Conservation (phyloP, 495 filamentous ascomycete genomes). For the Paragyromitra xinjiangensis region DNA sequence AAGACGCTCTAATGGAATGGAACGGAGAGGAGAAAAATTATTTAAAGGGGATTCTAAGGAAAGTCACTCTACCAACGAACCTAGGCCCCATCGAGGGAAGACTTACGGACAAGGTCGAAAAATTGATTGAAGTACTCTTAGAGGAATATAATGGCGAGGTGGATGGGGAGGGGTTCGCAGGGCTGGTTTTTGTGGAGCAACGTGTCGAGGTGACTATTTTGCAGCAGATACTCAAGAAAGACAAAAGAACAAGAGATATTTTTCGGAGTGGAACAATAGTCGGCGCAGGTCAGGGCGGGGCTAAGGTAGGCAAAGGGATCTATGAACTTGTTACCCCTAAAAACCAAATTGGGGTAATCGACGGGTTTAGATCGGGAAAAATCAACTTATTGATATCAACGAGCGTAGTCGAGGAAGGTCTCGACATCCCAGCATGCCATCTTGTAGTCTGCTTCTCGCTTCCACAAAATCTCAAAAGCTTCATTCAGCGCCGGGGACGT, state of each 20-base stretch:
- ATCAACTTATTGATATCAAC: conserved; percentile 85
- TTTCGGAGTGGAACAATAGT: conserved; percentile 75
- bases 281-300: conserved; percentile 69
- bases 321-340: conserved; percentile 68
- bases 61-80: conserved; percentile 59
- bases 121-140: conserved; percentile 58
- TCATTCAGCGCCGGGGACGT: conserved; percentile 86
- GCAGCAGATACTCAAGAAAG: conserved; percentile 69
- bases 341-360: conserved; percentile 68
- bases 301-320: conserved; percentile 64
- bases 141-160: conserved; percentile 49
- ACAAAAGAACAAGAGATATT: conserved; percentile 66
- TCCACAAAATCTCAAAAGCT: conserved; percentile 80
- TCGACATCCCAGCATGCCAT: conserved; percentile 87
- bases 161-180: conserved; percentile 65
- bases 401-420: conserved; percentile 88
- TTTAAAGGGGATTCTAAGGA: conserved; percentile 64
- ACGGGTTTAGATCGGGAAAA: conserved; percentile 72
- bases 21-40: conserved; percentile 69
- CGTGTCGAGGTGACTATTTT: conserved; percentile 75
- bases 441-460: conserved; percentile 85
- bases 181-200: conserved; percentile 82
- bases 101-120: conserved; percentile 57
- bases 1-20: conserved; percentile 59
- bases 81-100: conserved; percentile 49